These are phyloP conservation scores for Salinomyces thailandicus DNA, from an alignment of 2,329 filamentous ascomycete genomes.

Conservation along the genomic window DNA sequence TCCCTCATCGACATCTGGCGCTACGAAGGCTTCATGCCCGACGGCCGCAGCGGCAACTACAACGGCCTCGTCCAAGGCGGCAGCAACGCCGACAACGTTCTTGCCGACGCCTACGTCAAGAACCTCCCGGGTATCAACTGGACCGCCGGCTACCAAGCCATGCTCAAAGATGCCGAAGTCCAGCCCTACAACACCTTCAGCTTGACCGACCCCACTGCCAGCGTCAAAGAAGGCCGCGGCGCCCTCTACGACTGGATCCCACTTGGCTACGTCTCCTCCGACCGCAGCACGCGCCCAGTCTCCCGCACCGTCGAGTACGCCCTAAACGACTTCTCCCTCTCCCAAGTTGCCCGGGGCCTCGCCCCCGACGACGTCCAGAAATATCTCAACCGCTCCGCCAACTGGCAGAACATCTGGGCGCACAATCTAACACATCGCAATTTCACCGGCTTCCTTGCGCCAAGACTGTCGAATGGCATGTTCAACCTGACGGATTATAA, in stretches of 20 bases:
- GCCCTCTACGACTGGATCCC: conserved; percentile 35
- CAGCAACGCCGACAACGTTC: conserved; percentile 26
- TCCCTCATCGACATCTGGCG: conserved; percentile 58
- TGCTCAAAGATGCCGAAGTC: conserved; percentile 27
- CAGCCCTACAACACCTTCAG: conserved; percentile 23
- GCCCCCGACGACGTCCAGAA: conserved; percentile 30
- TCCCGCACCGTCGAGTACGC: conserved; percentile 35
- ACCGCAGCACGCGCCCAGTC: conserved; percentile 28
- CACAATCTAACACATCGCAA: conserved; percentile 27
- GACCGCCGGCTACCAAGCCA: conserved; percentile 25
- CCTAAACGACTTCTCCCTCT: conserved; percentile 34
- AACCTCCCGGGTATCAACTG: conserved; percentile 25
- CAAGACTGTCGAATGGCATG: conserved; percentile 16
- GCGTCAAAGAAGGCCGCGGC: conserved; percentile 33
- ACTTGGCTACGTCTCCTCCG: conserved; percentile 30
- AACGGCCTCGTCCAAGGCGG: conserved; percentile 28
- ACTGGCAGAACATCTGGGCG: conserved; percentile 35
- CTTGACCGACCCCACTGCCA: conserved; percentile 22
- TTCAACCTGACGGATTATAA: conserved; percentile 29
- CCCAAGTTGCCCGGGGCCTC: conserved; percentile 31
- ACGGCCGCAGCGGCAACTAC: conserved; percentile 25
- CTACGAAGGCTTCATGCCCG: conserved; percentile 27
- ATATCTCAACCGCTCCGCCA: conserved; percentile 29
- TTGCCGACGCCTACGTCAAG: conserved; percentile 28
- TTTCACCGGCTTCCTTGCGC: conserved; percentile 24